Evolutionary conservation across 306 rosid genomes (phyloP), one percentile per base, ranked within the genome.

Genomic region (Vigna unguiculata): DNA sequence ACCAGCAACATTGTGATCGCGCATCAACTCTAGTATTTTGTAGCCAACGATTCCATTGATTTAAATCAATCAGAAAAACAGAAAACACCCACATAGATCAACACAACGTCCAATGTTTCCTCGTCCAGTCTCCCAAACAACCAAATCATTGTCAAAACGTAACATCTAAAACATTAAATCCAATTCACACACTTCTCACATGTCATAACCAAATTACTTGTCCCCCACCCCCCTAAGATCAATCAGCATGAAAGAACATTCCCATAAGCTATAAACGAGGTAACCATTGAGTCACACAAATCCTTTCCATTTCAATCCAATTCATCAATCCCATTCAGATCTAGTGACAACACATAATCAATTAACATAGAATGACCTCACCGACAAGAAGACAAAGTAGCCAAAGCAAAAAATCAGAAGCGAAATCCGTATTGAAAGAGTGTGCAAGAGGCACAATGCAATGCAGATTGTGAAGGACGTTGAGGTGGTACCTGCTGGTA

Each of bases 401-500:
- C 45, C 13, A 9, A 40, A 8, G 12, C 13, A 12, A 40, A 71
- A 43, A 74, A 68, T 10, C 6, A 53, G 52, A 15, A 12, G 4
- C 5, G 36, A 68, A 45, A 7, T 19, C 59, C 17, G 10, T n/a
- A 54, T n/a, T 65, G 20, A 48, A 15, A 12, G 57, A 52, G 6
- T 34, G 7, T 45, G 7, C 9, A 34, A 4, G 7, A 55, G 34
- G 8, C 8, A 52, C 8, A 5, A 20, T 46, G 65, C 63, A 77
- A 67, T 76, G 82, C 28, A 36, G 48, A 43, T 11, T 1, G 48
- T 43, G 15, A 12, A 43, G 16, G 5, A 3, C 13, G 16, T 10
- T 10, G 48, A 3, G 16, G 19, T 5, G 16, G 45, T 62, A 88
- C 97, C 98, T 93, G 98, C 48, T 93, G 92, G 43, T 90, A 85